Conservation (phyloP, 768 basidiomycete genomes). For the Trametes coccinea region DNA sequence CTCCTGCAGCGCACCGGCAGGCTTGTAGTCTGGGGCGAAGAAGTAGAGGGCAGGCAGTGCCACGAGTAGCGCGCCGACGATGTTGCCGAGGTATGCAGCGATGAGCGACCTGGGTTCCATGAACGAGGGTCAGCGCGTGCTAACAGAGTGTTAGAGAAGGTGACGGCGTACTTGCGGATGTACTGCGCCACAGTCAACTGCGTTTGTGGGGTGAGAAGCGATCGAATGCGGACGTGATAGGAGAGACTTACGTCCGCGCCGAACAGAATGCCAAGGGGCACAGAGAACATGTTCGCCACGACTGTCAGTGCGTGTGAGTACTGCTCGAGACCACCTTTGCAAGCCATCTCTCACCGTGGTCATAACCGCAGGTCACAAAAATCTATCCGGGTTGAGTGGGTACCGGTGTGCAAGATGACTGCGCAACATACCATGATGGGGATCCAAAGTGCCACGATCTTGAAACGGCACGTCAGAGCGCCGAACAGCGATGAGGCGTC, state of each 20-base stretch:
- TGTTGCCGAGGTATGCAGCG: slow-evolving; percentile 65
- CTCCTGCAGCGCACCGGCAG: slow-evolving; percentile 22
- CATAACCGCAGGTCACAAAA: slow-evolving; percentile 70
- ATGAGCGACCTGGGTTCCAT: slow-evolving; percentile 50
- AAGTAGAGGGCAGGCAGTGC: slow-evolving; percentile 66
- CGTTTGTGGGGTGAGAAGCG: background rate
- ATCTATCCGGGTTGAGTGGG: slow-evolving; percentile 39
- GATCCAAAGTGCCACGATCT: slow-evolving; percentile 68
- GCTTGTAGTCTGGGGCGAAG: slow-evolving; percentile 53
- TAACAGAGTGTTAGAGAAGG: background rate
- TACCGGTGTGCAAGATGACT: background rate
- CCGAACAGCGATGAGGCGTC: background rate
- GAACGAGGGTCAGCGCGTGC: background rate
- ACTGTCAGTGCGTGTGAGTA: slow-evolving; percentile 39
- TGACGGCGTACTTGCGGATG: slow-evolving; percentile 58
- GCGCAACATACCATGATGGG: slow-evolving; percentile 66
- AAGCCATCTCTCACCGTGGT: slow-evolving; percentile 53
- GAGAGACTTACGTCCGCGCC: slow-evolving; percentile 53
- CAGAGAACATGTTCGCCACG: slow-evolving; percentile 75
- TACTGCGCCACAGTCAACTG: slow-evolving; percentile 57
- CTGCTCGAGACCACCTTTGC: background rate
- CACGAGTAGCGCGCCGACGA: slow-evolving; percentile 64
- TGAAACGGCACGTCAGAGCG: background rate
- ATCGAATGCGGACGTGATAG: background rate
- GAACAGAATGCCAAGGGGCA: slow-evolving; percentile 72